Base-by-base conservation (phyloP, 2,329 filamentous ascomycete genomes). In the Penicillium hesseltinei region DNA sequence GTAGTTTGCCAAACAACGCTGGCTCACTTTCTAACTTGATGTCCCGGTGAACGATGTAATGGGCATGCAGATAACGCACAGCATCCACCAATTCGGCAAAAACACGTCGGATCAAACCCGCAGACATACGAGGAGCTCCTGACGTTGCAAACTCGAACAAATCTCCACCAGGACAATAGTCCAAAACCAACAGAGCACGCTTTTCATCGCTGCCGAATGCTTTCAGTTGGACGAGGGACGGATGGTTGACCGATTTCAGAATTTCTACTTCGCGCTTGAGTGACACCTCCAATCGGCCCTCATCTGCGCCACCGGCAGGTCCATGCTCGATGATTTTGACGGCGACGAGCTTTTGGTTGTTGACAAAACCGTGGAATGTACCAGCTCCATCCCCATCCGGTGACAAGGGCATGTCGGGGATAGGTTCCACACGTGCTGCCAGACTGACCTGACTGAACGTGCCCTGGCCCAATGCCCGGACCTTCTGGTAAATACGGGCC, bases 321-420 rank as follows among this genome's bases (percentile, higher is more conserved):
- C 93, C 94, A 75, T 96, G 92, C 73, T 97, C 91, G 71, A 95
- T 93, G 44, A 99, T 87, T 75, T 99, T 99, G 70, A 99, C 87
- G 1, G 94, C 94, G 3, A 97, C 94, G 15, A 99, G 80, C 51
- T 90, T 90, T 69, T 88, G 89, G n/a, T 87, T 86, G 21, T 87
- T 85, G 61, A 80, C 62, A 19, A 66, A 56, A 19, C 60, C 58
- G 2, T 56, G 46, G n/a, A 61, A 58, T 13, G 65, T 42, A n/a
- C 51, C 53, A 11, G 57, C 47, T 35, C 50, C 53, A 48, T 66
- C 55, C 0, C 42, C 40, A 3, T 35, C 13, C 3, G 63, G 65
- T 3, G 65, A 65, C 13, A 65, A 46, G 25, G 62, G 59, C 15
- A 55, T 50, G 29, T 57, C 80, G 0, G 82, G 80, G 10, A 80